These are phyloP conservation scores for Phytophthora pistaciae DNA, from an alignment of 352 stramenopile species.

Conservation along the genomic window DNA sequence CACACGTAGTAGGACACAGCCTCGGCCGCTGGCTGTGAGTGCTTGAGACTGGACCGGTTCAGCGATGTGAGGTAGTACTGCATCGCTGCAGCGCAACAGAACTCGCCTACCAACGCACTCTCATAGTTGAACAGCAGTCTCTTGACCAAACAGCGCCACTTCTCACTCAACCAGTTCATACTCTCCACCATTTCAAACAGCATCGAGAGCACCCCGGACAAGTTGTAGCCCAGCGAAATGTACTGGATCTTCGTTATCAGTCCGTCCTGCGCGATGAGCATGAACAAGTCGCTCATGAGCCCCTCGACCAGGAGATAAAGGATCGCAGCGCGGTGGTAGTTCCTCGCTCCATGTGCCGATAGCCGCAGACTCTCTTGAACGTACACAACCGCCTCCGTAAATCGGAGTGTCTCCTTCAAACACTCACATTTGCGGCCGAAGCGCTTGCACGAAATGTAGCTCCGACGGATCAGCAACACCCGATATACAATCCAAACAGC, in stretches of 20 bases:
- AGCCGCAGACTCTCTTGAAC: conserved; percentile 16
- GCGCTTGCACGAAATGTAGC: conserved; percentile 14
- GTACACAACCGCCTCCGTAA: too few relatives aligned
- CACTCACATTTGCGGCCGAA: conserved; percentile 3
- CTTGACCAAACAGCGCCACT: conserved; percentile 1
- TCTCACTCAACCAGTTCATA: conserved; percentile 5
- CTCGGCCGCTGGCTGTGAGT: not conserved
- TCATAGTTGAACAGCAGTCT: conserved; percentile 32
- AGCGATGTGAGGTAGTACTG: conserved; percentile 25
- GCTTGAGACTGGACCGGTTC: conserved; percentile 25
- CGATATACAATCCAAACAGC: conserved; percentile 7
- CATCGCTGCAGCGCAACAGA: conserved; percentile 11
- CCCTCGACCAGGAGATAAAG: conserved; percentile 30
- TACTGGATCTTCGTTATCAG: conserved; percentile 24
- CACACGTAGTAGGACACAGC: conserved; percentile 26
- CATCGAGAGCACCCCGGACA: conserved; percentile 26
- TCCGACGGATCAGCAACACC: conserved; percentile 8
- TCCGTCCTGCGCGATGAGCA: conserved; percentile 27
- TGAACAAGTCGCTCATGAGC: conserved; percentile 29
- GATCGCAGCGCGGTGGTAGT: conserved; percentile 24
- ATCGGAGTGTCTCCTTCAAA: too few relatives aligned
- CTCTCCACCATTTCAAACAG: conserved; percentile 28
- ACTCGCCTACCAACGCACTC: conserved; percentile 21
- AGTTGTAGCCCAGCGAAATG: conserved; percentile 24
- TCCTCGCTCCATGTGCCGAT: conserved; percentile 17